Evolutionary conservation across 257 asterid species (phyloP).

Genomic region (Nicotiana sylvestris): DNA sequence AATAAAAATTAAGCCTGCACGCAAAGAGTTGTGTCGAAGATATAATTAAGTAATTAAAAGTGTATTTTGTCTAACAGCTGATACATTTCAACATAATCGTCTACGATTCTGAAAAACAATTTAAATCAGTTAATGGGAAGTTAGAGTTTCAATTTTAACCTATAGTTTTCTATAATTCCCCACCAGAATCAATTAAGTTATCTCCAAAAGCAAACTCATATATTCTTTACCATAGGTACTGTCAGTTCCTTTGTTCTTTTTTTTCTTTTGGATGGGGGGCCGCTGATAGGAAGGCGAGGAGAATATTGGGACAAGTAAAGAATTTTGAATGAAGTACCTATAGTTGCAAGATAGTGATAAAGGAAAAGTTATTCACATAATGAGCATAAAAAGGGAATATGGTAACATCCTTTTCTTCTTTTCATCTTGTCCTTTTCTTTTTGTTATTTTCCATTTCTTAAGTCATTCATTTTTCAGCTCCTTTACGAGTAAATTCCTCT

Average conservation of each 20-base stretch:
- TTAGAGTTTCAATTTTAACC: not conserved
- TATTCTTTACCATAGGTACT: not conserved
- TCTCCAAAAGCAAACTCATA: not conserved
- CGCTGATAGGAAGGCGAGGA: not conserved
- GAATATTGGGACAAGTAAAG: conserved; percentile 5
- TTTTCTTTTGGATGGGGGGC: not conserved
- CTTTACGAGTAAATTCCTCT: conserved; percentile 25
- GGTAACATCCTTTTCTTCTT: conserved; percentile 24
- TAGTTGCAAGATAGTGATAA: conserved; percentile 12
- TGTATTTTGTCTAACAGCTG: too few species aligned
- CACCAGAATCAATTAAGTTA: too few species aligned
- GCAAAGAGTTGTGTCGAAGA: too few species aligned
- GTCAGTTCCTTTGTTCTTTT: not conserved
- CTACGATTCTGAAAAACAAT: too few species aligned
- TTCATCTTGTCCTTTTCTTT: conserved; percentile 28
- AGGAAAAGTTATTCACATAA: conserved; percentile 4
- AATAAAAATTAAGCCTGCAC: too few species aligned
- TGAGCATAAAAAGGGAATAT: conserved; percentile 18
- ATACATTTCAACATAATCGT: too few species aligned
- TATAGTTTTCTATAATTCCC: too few species aligned
- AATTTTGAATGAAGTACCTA: conserved; percentile 6
- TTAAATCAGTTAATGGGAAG: not conserved
- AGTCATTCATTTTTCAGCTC: conserved; percentile 14
- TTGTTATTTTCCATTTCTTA: conserved; percentile 24
- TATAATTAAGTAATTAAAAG: too few species aligned